Conservation (phyloP, 192 early-diverging fungal species). For the Piromyces finnis region DNA sequence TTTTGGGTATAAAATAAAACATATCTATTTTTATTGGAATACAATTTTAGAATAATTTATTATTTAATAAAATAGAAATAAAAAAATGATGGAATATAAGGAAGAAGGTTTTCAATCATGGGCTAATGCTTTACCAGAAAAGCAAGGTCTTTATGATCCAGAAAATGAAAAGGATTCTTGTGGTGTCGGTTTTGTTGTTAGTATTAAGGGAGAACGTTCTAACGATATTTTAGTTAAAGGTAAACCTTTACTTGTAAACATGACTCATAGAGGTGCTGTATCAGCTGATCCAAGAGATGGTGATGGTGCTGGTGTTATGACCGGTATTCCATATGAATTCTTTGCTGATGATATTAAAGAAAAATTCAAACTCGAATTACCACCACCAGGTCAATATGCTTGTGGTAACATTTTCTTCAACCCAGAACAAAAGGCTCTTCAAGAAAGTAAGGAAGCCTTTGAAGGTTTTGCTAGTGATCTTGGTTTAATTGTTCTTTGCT, state of each 20-base stretch:
- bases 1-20: no score
- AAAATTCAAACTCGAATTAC: conserved; percentile 42
- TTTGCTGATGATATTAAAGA: conserved; percentile 40
- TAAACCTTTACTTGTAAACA: conserved; percentile 84
- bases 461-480: conserved; percentile 58
- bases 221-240: conserved; percentile 86
- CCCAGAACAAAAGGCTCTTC: conserved; percentile 13
- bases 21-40: no score
- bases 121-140: conserved; percentile 67
- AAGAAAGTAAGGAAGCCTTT: conserved; percentile 51
- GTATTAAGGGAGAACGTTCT: conserved; percentile 67
- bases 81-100: background rate
- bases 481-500: conserved; percentile 62
- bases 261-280: conserved; percentile 94
- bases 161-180: conserved; percentile 83
- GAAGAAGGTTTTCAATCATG: conserved; percentile 19
- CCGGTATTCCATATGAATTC: conserved; percentile 79
- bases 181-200: conserved; percentile 93
- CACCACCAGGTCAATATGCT: conserved; percentile 72
- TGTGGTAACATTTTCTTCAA: conserved; percentile 90
- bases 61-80: background rate
- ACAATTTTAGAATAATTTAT: no score
- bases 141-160: conserved; percentile 79
- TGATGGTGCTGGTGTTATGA: conserved; percentile 98
- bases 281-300: conserved; percentile 89